A percentile compares a stretch with the other conserved stretches of the same genome.
These are phyloP conservation scores for Rhodotorula sp. DNA, from an alignment of 1,284 basidiomycete species.

Conservation along the genomic window DNA sequence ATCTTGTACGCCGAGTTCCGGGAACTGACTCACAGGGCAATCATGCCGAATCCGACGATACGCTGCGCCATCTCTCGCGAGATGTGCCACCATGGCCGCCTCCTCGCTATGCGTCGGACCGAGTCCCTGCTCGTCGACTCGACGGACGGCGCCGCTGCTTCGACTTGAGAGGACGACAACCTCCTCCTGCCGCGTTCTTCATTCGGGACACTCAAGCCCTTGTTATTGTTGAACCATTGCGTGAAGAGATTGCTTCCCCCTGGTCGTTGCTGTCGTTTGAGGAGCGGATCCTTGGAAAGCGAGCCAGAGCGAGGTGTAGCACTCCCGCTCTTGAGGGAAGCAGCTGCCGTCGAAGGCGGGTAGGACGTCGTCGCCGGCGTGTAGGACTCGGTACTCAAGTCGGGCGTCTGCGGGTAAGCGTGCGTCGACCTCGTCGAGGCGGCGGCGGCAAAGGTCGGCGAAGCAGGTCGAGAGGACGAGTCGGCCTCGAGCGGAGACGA, in stretches of 20 bases:
- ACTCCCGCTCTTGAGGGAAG: background rate
- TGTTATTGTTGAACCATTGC: background rate
- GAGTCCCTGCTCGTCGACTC: background rate
- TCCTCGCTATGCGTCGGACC: background rate
- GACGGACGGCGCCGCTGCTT: background rate
- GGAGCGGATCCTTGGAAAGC: constrained; percentile 26
- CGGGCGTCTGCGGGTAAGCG: constrained; percentile 15
- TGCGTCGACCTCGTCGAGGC: constrained; percentile 5
- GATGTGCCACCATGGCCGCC: background rate
- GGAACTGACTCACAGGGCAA: constrained; percentile 14
- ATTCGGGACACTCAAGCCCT: background rate
- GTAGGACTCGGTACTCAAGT: background rate
- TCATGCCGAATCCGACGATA: constrained; percentile 32
- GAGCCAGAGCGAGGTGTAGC: background rate
- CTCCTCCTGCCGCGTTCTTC: constrained; percentile 1
- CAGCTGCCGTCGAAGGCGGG: no score
- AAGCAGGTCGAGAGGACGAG: constrained; percentile 12
- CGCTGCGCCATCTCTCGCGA: constrained; percentile 21
- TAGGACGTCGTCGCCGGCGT: background rate
- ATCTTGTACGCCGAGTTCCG: background rate
- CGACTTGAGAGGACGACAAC: constrained; percentile 1
- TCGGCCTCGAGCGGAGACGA: background rate
- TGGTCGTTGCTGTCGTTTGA: constrained; percentile 10
- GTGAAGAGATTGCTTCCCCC: background rate
- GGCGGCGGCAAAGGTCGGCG: background rate